Percentiles rank a stretch among this genome's conserved stretches.
Conservation (phyloP, 2,329 filamentous ascomycete species). For the Cladophialophora psammophila region DNA sequence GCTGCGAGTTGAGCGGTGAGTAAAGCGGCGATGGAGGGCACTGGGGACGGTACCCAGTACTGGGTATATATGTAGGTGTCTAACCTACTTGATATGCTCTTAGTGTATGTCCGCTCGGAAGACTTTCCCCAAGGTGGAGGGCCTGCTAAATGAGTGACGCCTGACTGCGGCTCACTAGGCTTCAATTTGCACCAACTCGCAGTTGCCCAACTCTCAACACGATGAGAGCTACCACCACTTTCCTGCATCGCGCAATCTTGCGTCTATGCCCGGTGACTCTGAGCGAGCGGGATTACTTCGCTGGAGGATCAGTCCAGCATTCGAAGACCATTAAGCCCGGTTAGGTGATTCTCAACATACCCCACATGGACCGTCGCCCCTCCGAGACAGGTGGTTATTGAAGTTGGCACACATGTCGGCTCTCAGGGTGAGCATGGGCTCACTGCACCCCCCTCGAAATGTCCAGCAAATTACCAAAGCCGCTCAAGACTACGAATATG, state of each 20-base stretch:
- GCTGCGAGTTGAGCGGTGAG: neutral
- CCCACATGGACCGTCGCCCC: constrained; percentile 15
- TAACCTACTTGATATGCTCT: too few relatives aligned
- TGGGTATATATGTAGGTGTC: too few relatives aligned
- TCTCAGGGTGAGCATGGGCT: constrained; percentile 34
- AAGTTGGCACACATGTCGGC: constrained; percentile 24
- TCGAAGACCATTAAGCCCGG: neutral
- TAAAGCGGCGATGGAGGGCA: too few relatives aligned
- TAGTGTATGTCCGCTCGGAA: constrained; percentile 14
- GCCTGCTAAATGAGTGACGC: constrained; percentile 33
- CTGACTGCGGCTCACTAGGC: constrained; percentile 21
- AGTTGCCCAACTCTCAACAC: constrained; percentile 24
- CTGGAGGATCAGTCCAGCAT: neutral
- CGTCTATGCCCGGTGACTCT: constrained; percentile 9
- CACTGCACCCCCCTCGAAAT: constrained; percentile 63
- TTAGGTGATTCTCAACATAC: constrained; percentile 1
- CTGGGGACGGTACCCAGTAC: too few relatives aligned
- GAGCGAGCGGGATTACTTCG: neutral
- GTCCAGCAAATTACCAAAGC: constrained; percentile 78
- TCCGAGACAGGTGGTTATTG: constrained; percentile 13
- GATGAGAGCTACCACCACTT: constrained; percentile 25
- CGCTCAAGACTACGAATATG: constrained; percentile 83
- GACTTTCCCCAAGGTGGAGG: constrained; percentile 21
- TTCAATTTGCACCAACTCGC: constrained; percentile 14
- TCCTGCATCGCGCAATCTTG: constrained; percentile 21